Percentiles rank a stretch among this genome's conserved stretches.
Evolutionary conservation across 805 yeast species (phyloP).

Genomic region (Lipomyces orientalis): DNA sequence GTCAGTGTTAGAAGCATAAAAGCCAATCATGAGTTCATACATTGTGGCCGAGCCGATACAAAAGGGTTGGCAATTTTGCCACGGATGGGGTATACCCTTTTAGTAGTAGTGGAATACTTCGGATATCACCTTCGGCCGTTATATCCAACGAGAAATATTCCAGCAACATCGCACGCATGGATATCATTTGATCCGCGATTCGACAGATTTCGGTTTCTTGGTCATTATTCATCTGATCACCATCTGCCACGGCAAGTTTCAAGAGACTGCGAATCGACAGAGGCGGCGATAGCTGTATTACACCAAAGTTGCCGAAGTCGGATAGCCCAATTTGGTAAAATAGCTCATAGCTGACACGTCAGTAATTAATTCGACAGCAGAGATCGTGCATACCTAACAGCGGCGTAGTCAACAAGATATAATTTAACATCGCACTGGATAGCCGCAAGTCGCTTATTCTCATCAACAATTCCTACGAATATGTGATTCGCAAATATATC

Average conservation of each 20-base stretch:
- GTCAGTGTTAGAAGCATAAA: no score
- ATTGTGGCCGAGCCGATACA: slow-evolving; percentile 63
- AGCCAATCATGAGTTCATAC: slow-evolving; percentile 43
- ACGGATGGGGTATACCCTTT: slow-evolving; percentile 67
- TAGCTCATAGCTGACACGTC: slow-evolving; percentile 52
- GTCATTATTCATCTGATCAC: slow-evolving; percentile 4
- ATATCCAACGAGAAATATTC: slow-evolving; percentile 73
- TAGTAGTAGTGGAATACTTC: slow-evolving; percentile 69
- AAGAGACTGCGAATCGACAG: slow-evolving; percentile 50
- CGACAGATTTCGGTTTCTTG: slow-evolving; percentile 29
- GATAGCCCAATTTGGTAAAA: slow-evolving; percentile 81
- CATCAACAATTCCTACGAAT: slow-evolving; percentile 84
- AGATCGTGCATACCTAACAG: slow-evolving; percentile 50
- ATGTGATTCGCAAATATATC: slow-evolving; percentile 70
- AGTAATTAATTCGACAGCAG: not conserved
- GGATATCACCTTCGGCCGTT: slow-evolving; percentile 48
- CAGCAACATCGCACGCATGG: slow-evolving; percentile 74
- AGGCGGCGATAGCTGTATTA: slow-evolving; percentile 50
- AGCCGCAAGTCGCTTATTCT: slow-evolving; percentile 70
- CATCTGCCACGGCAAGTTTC: slow-evolving; percentile 43
- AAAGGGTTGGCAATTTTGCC: slow-evolving; percentile 67
- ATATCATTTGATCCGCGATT: slow-evolving; percentile 41
- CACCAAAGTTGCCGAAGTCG: slow-evolving; percentile 84
- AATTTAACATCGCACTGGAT: slow-evolving; percentile 82
- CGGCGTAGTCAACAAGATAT: slow-evolving; percentile 79